These are phyloP conservation scores for Aspergillus floridensis DNA, from an alignment of 2,329 filamentous ascomycete genomes.

Conservation along the genomic window DNA sequence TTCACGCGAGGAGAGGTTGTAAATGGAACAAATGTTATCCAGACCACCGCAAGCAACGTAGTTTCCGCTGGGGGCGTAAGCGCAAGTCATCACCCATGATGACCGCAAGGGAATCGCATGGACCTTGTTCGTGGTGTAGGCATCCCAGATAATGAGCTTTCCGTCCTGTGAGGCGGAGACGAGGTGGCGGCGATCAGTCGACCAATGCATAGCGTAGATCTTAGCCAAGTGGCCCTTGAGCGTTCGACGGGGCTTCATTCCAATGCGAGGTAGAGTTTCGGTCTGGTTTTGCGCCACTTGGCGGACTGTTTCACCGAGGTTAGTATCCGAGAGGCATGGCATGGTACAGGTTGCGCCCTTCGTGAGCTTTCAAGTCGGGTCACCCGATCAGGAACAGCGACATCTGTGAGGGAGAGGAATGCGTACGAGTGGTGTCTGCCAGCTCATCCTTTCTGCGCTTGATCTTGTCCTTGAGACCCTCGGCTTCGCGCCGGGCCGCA, in stretches of 20 bases:
- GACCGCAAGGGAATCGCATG: constrained; percentile 96
- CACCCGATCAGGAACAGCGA: neutral
- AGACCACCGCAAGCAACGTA: constrained; percentile 98
- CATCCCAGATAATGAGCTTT: constrained; percentile 99
- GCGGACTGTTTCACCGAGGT: constrained; percentile 62
- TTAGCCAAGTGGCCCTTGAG: constrained; percentile 97
- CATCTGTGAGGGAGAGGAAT: constrained; percentile 28
- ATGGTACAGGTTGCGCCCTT: neutral
- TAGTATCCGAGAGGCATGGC: constrained; percentile 22
- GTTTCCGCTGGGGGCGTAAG: constrained; percentile 96
- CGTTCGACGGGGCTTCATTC: constrained; percentile 96
- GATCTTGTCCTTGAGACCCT: constrained; percentile 96
- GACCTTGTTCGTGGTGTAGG: constrained; percentile 99
- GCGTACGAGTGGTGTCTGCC: constrained; percentile 92
- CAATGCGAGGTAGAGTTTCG: constrained; percentile 84
- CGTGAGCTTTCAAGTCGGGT: neutral
- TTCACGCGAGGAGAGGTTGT: constrained; percentile 95
- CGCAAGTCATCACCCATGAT: constrained; percentile 99
- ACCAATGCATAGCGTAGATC: constrained; percentile 99
- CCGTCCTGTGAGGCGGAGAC: constrained; percentile 98
- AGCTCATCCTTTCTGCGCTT: constrained; percentile 99
- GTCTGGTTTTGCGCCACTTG: constrained; percentile 89
- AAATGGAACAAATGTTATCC: constrained; percentile 99
- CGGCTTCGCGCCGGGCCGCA: constrained; percentile 91
- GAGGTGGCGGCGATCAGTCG: constrained; percentile 92